Percentiles rank a stretch among this genome's conserved stretches.
Evolutionary conservation across 2,329 filamentous ascomycete species (phyloP).

Genomic region (Ophiocordyceps camponoti-rufipedis): DNA sequence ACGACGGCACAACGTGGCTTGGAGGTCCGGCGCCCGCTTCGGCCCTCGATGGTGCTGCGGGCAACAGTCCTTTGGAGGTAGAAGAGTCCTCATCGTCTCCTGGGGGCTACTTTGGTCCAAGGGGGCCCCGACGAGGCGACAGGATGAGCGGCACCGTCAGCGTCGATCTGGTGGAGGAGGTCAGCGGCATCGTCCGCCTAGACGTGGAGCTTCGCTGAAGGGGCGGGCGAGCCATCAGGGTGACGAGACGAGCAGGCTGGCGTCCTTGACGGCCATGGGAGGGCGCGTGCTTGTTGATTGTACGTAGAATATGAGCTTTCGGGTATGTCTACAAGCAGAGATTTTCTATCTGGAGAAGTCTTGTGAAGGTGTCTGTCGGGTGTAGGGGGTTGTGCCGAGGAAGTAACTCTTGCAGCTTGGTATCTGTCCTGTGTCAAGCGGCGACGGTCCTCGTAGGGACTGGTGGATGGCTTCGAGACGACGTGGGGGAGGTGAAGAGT

Average conservation of each 20-base stretch:
- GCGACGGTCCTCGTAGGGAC: no score
- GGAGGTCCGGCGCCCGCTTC: constrained; percentile 1
- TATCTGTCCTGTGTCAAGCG: no score
- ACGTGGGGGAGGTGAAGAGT: no score
- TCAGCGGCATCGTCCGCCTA: constrained; percentile 17
- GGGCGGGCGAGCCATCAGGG: not conserved
- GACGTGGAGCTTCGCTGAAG: constrained; percentile 16
- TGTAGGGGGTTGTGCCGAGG: no score
- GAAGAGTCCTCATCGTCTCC: not conserved
- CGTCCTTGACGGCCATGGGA: not conserved
- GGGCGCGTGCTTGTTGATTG: not conserved
- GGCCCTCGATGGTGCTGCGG: constrained; percentile 3
- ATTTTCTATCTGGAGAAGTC: not conserved
- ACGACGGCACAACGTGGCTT: not conserved
- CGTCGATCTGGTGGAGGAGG: constrained; percentile 15
- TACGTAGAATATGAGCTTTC: not conserved
- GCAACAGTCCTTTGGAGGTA: constrained; percentile 2
- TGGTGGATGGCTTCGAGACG: no score
- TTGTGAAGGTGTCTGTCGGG: no score
- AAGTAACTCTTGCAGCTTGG: no score
- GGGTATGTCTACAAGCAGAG: not conserved
- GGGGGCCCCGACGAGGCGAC: constrained; percentile 1
- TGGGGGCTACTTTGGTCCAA: constrained; percentile 2
- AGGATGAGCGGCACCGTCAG: constrained; percentile 8
- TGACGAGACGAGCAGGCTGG: not conserved